Percentiles rank a stretch among this genome's conserved stretches.
These are phyloP conservation scores for Pythium biforme DNA, from an alignment of 352 stramenopile species.

Conservation along the genomic window DNA sequence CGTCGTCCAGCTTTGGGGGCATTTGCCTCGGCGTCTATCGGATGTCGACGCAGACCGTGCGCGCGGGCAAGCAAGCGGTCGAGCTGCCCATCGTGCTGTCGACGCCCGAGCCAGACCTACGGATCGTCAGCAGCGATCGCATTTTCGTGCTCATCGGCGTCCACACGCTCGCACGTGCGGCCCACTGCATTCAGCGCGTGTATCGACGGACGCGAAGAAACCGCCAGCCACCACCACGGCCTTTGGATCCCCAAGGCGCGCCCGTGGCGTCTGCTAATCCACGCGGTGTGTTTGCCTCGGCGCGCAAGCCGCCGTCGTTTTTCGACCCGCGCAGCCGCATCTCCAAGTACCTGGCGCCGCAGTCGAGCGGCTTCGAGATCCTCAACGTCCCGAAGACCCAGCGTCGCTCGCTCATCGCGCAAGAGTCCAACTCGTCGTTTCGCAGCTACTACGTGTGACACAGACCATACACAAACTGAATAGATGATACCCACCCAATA, in stretches of 20 bases:
- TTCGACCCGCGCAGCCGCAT: conserved; percentile 31
- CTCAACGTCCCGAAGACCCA: conserved; percentile 24
- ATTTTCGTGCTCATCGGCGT: conserved; percentile 76
- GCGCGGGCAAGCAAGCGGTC: conserved; percentile 31
- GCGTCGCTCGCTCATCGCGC: conserved; percentile 26
- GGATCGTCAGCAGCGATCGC: conserved; percentile 50
- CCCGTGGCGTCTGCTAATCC: background rate
- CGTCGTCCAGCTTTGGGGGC: conserved; percentile 53
- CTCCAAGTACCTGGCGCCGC: conserved; percentile 35
- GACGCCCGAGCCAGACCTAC: conserved; percentile 49
- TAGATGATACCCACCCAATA: background rate
- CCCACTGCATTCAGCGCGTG: conserved; percentile 50
- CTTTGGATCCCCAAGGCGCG: background rate
- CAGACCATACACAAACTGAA: background rate
- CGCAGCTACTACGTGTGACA: conserved; percentile 26
- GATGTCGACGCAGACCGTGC: conserved; percentile 51
- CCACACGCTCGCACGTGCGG: conserved; percentile 70
- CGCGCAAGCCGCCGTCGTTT: conserved; percentile 13
- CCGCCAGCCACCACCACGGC: background rate
- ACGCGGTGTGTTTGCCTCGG: background rate
- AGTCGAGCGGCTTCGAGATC: conserved; percentile 13
- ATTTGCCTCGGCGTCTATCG: conserved; percentile 78
- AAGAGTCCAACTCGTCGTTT: conserved; percentile 28
- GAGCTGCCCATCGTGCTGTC: conserved; percentile 79
- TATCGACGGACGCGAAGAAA: conserved; percentile 2